Conservation (phyloP, 768 basidiomycete species). For the Naganishia antarctica region DNA sequence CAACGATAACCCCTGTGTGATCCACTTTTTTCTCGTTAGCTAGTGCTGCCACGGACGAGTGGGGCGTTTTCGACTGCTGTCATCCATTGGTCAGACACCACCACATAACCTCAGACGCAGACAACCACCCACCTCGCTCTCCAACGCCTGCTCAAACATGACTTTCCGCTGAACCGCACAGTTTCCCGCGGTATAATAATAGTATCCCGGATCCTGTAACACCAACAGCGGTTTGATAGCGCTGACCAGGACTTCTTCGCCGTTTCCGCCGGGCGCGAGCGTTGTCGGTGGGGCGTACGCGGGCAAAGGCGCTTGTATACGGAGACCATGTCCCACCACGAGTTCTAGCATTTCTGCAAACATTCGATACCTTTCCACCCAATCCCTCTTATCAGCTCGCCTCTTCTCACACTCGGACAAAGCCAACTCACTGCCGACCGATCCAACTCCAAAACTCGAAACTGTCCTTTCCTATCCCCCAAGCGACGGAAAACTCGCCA, state of each 20-base stretch:
- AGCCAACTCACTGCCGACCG: constrained; percentile 68
- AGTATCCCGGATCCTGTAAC: constrained; percentile 85
- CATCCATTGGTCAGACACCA: background rate
- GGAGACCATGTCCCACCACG: constrained; percentile 55
- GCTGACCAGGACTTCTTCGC: constrained; percentile 61
- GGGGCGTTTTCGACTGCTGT: background rate
- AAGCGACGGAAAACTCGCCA: constrained; percentile 73
- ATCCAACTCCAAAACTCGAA: constrained; percentile 99
- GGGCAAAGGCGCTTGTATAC: constrained; percentile 38
- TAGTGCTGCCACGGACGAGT: constrained; percentile 58
- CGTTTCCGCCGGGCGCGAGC: constrained; percentile 37
- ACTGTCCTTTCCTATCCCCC: constrained; percentile 94
- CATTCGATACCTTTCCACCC: constrained; percentile 64
- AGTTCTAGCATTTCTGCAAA: constrained; percentile 87
- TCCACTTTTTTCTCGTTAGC: constrained; percentile 88
- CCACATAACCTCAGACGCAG: background rate
- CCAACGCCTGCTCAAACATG: constrained; percentile 60
- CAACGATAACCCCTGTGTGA: constrained; percentile 72
- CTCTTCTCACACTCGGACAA: background rate
- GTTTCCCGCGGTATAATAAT: constrained; percentile 80
- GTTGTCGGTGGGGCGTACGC: constrained; percentile 33
- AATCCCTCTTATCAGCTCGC: background rate
- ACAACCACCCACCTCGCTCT: constrained; percentile 56
- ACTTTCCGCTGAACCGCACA: constrained; percentile 73
- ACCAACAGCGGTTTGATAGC: constrained; percentile 71